A percentile compares a stretch with the other conserved stretches of the same genome.
Evolutionary conservation across 768 basidiomycete species (phyloP).

Genomic region (Neoboletus brunneissimus): DNA sequence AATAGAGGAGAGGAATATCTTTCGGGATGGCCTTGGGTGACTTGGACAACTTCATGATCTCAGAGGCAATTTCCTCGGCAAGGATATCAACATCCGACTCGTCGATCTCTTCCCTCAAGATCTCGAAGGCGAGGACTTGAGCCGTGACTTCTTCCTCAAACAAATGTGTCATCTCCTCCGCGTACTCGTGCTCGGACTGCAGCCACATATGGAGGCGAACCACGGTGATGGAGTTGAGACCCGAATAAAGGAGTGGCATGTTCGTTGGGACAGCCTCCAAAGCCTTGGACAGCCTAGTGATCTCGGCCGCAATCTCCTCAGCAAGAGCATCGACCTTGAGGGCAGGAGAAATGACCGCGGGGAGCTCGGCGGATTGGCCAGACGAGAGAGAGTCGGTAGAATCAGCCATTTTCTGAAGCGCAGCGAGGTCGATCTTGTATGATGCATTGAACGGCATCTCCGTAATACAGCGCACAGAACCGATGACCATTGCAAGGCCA

Average conservation of each 20-base stretch:
- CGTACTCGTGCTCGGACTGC: slow-evolving; percentile 32
- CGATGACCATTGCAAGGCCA: slow-evolving; percentile 23
- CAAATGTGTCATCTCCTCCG: slow-evolving; percentile 28
- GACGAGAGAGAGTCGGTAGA: slow-evolving; percentile 11
- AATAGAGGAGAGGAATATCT: slow-evolving; percentile 34
- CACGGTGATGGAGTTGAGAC: slow-evolving; percentile 33
- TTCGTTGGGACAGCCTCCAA: slow-evolving; percentile 27
- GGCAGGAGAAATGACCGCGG: background rate
- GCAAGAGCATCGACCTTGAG: slow-evolving; percentile 25
- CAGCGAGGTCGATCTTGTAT: slow-evolving; percentile 30
- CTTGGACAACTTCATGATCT: slow-evolving; percentile 32
- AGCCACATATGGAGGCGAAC: slow-evolving; percentile 34
- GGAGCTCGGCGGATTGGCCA: slow-evolving; percentile 16
- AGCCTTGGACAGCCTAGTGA: slow-evolving; percentile 31
- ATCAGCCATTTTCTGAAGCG: slow-evolving; percentile 27
- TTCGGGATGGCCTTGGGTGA: slow-evolving; percentile 27
- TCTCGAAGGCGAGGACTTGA: slow-evolving; percentile 29
- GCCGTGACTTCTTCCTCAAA: slow-evolving; percentile 33
- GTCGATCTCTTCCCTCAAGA: slow-evolving; percentile 18
- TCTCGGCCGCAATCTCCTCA: slow-evolving; percentile 34
- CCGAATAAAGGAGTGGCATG: slow-evolving; percentile 32
- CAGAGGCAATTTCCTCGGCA: slow-evolving; percentile 33
- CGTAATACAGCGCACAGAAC: slow-evolving; percentile 23
- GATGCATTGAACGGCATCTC: slow-evolving; percentile 33
- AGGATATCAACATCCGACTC: slow-evolving; percentile 1